Base-by-base conservation (phyloP, 192 early-diverging fungal genomes). In the Podila horticola region DNA sequence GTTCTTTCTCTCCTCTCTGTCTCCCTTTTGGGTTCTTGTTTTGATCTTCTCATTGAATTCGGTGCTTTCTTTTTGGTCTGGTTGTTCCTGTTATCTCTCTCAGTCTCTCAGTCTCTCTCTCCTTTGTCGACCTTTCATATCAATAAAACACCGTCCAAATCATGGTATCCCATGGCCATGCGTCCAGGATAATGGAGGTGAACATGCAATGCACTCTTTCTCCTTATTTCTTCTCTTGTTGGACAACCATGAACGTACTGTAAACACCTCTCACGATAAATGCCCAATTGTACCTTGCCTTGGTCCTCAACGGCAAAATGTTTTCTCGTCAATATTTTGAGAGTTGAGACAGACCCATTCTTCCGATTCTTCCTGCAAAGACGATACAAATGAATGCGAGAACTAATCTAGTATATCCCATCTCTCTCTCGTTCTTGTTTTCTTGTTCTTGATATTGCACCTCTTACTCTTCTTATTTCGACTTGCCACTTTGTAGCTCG, bases 401-500 rank as follows among this genome's bases (percentile, higher is more conserved):
- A 45, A 12, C 41, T 45, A 45, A 45, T 45, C 41, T 45, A 45
- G 41, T 45, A 45, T 12, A 45, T 31, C 10, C 38, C 64, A 10
- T 60, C 58, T 34, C 45, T 24, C 10, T 62, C 29, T 22, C 34
- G 24, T 20, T 61, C 31, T 4, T 33, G 31, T 17, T 64, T 28
- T 52, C 34, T 67, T 33, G 20, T 9, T 61, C 12, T 29, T 33
- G 20, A 9, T 11, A 30, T 13, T 55, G 52, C n/a, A 19, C 24
- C 17, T 55, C 1, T 26, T 55, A 24, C 24, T 55, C 22, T 55
- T 55, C 52, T 55, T 55, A 8, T 24, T 36, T 55, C 52, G 52
- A 55, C 52, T 12, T 55, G 15, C 41, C 41, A 17, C 41, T 3
- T 13, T 62, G 4, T 50, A 79, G 75, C 64, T 79, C 5, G 66